phyloP scores from a whole-genome alignment of 495 filamentous ascomycete species.

The Podospora didyma region DNA sequence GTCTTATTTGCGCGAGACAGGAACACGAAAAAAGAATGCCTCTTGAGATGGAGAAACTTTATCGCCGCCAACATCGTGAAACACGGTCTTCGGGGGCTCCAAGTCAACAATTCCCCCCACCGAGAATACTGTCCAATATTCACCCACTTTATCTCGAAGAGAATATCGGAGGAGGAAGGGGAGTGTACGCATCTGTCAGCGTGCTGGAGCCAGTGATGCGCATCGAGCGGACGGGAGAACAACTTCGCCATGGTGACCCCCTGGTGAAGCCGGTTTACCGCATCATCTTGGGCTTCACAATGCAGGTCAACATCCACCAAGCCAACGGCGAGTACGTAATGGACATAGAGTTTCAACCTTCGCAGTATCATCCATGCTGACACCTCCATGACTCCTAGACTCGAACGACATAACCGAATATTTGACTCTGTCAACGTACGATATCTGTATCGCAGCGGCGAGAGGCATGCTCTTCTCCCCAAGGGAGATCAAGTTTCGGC shows the following conservation, averaged over 20 bases:
- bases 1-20: no score
- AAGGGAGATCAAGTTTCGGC: constrained; percentile 15
- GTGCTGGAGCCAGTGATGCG: constrained; percentile 22
- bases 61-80: background rate
- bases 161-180: constrained; percentile 11
- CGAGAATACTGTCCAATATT: constrained; percentile 13
- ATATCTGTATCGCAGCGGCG: constrained; percentile 21
- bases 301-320: constrained; percentile 18
- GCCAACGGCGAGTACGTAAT: constrained; percentile 5
- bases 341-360: no score
- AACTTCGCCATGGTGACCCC: background rate
- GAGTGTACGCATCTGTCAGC: constrained; percentile 15
- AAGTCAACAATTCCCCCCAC: background rate
- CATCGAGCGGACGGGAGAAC: constrained; percentile 15
- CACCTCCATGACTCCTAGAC: no score
- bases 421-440: constrained; percentile 21
- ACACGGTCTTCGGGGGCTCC: background rate
- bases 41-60: no score
- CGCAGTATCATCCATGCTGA: no score
- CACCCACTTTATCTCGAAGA: constrained; percentile 19
- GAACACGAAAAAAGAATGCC: no score
- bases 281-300: constrained; percentile 15
- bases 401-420: constrained; percentile 16
- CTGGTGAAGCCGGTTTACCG: constrained; percentile 10
- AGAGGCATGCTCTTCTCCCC: constrained; percentile 16